Conservation (phyloP, 495 filamentous ascomycete species). For the Bombardia bombarda region DNA sequence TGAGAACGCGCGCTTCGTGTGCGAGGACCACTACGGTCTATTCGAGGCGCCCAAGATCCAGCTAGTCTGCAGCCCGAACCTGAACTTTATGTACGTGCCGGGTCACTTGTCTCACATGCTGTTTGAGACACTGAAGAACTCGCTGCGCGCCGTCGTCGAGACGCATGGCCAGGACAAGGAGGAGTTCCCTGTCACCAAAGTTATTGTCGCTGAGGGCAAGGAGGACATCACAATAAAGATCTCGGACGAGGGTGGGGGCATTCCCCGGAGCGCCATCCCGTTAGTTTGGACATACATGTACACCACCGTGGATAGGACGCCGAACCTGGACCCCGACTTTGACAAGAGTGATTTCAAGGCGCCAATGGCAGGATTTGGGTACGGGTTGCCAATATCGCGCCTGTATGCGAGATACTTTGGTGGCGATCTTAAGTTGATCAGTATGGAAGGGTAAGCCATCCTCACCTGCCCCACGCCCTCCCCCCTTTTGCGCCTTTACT, state of each 20-base stretch:
- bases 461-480: not conserved
- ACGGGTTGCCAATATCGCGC: conserved; percentile 86
- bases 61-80: conserved; percentile 83
- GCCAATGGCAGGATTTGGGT: conserved; percentile 97
- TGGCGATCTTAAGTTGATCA: conserved; percentile 93
- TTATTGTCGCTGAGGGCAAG: conserved; percentile 93
- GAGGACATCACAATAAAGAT: conserved; percentile 99
- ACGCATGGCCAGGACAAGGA: conserved; percentile 91
- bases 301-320: conserved; percentile 93
- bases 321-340: conserved; percentile 91
- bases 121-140: conserved; percentile 98
- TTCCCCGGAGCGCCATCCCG: conserved; percentile 83
- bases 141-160: conserved; percentile 91
- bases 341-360: conserved; percentile 99
- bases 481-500: not conserved
- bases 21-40: conserved; percentile 96
- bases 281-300: conserved; percentile 99
- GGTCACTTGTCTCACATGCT: conserved; percentile 98
- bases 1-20: conserved; percentile 96
- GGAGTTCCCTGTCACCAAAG: conserved; percentile 91
- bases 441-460: conserved; percentile 89
- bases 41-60: conserved; percentile 97
- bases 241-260: conserved; percentile 92
- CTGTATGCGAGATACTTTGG: conserved; percentile 97
- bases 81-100: conserved; percentile 99